phyloP scores from a whole-genome alignment of 2,329 filamentous ascomycete species.

The Talaromyces verruculosus region DNA sequence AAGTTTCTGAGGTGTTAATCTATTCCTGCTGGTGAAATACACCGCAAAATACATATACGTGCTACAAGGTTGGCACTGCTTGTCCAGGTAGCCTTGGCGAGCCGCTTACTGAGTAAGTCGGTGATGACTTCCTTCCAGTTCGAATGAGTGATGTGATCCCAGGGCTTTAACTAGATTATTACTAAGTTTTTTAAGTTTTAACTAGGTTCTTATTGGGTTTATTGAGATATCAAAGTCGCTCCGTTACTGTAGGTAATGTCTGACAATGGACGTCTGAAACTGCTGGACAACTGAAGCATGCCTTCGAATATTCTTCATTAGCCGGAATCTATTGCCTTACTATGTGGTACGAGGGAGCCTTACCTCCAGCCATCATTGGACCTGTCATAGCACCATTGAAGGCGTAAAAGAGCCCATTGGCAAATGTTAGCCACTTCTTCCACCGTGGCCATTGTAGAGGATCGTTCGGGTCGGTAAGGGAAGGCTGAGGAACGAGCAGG shows the following conservation, averaged over 20 bases:
- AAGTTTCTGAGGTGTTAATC: too few species aligned
- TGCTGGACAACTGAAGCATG: not conserved
- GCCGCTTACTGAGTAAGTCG: too few species aligned
- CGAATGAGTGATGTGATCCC: too few species aligned
- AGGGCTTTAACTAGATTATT: too few species aligned
- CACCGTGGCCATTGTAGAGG: not conserved
- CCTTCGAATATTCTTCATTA: not conserved
- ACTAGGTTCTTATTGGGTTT: too few species aligned
- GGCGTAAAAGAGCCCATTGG: not conserved
- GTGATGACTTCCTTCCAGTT: too few species aligned
- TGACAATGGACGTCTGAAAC: not conserved
- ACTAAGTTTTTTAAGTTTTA: too few species aligned
- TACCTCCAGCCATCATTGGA: not conserved
- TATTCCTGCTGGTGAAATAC: too few species aligned
- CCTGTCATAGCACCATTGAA: not conserved
- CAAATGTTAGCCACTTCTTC: not conserved
- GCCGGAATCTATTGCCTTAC: too few species aligned
- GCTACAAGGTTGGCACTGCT: too few species aligned
- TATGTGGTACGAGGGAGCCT: not conserved
- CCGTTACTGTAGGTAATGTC: not conserved
- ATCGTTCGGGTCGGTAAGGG: not conserved
- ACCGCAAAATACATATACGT: too few species aligned
- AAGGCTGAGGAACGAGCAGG: not conserved
- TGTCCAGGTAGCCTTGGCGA: too few species aligned
- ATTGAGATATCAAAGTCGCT: not conserved